Evolutionary conservation across 352 stramenopile species (phyloP).

Genomic region (Pythium insidiosum): DNA sequence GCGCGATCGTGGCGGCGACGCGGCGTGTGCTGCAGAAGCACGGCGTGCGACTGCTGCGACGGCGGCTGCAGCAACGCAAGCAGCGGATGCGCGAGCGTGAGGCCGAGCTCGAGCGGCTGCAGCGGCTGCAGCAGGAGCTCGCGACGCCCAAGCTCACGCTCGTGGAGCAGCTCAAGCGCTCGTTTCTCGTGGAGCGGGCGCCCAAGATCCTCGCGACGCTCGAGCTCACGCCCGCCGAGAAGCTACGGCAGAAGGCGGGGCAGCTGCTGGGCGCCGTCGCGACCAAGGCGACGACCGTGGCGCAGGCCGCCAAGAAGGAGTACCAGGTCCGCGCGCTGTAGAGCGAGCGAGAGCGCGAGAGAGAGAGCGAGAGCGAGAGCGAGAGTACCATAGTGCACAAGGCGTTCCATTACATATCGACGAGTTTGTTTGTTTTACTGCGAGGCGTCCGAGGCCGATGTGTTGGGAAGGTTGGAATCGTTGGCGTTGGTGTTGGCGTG

Average conservation of each 20-base stretch:
- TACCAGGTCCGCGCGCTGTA: conserved; percentile 56
- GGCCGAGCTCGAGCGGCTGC: conserved; percentile 33
- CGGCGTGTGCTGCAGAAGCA: conserved; percentile 43
- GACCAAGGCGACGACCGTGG: conserved; percentile 21
- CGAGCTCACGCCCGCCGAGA: conserved; percentile 47
- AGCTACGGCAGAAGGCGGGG: conserved; percentile 25
- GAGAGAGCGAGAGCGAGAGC: too few species aligned
- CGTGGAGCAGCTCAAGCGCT: conserved; percentile 36
- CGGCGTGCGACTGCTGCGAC: conserved; percentile 26
- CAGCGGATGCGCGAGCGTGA: conserved; percentile 45
- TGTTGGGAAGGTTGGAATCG: not conserved
- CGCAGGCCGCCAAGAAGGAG: conserved; percentile 50
- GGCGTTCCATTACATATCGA: too few species aligned
- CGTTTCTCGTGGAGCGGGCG: conserved; percentile 36
- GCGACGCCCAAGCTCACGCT: conserved; percentile 28
- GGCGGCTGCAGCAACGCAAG: conserved; percentile 27
- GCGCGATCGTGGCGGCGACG: conserved; percentile 19
- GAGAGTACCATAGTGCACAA: too few species aligned
- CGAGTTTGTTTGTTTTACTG: too few species aligned
- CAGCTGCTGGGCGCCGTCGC: conserved; percentile 36
- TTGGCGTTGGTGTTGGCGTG: not conserved
- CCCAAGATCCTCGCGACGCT: conserved; percentile 42
- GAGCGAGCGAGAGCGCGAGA: not conserved
- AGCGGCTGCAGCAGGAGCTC: conserved; percentile 27
- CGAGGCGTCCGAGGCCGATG: too few species aligned